These are phyloP conservation scores for Zygosaccharomyces rouxii DNA, from an alignment of 805 yeast genomes.

Conservation along the genomic window DNA sequence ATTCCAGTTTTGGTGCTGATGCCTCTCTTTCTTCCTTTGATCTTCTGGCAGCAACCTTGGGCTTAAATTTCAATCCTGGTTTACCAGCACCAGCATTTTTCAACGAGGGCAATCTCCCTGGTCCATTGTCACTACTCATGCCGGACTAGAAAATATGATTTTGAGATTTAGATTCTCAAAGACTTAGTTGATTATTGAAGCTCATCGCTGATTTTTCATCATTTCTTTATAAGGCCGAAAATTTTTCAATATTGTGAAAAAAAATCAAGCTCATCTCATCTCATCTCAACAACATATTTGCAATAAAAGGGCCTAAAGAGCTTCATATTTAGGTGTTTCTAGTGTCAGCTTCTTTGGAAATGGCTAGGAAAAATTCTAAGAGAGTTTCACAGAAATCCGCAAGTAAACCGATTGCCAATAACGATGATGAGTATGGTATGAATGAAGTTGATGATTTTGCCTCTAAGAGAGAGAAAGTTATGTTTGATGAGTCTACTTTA, in stretches of 20 bases:
- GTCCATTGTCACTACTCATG: conserved; percentile 18
- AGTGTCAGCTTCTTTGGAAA: background rate
- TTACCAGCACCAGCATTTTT: conserved; percentile 27
- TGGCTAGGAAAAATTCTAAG: conserved; percentile 20
- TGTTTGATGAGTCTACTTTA: conserved; percentile 54
- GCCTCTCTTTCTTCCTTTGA: conserved; percentile 80
- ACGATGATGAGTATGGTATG: conserved; percentile 42
- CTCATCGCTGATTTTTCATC: conserved; percentile 11
- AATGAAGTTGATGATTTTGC: conserved; percentile 70
- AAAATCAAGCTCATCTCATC: conserved; percentile 18
- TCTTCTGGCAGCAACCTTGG: conserved; percentile 81
- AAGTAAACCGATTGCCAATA: conserved; percentile 3
- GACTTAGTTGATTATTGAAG: background rate
- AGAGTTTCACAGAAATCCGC: conserved; percentile 22
- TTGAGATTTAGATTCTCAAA: background rate
- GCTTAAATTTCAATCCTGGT: conserved; percentile 70
- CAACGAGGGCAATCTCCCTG: conserved; percentile 36
- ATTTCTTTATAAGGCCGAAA: conserved; percentile 6
- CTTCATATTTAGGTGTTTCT: conserved; percentile 7
- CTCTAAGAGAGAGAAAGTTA: conserved; percentile 51
- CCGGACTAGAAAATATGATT: background rate
- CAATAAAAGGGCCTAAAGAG: background rate
- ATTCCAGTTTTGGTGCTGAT: conserved; percentile 55
- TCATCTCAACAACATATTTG: background rate
- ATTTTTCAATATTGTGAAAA: conserved; percentile 9